Evolutionary conservation across 176 grass and related monocot genomes (phyloP), one percentile per base, ranked within the genome.

Genomic region (Juncus effusus): DNA sequence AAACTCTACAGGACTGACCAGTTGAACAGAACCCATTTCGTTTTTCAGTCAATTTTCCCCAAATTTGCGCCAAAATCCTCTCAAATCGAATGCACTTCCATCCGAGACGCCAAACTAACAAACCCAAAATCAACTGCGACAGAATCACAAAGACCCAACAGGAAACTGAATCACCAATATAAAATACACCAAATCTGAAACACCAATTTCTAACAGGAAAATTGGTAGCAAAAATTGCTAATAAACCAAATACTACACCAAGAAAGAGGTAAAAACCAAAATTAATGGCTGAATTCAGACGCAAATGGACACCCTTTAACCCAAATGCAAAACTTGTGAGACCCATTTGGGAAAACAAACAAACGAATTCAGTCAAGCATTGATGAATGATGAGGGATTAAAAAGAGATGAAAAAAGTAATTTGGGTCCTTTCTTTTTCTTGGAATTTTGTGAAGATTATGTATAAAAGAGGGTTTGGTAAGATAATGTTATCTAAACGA

Each of bases 1-100:
- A 95, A 63, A 62, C 37, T 38, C 74, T 73, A 78, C 90, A 90
- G 53, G 80, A 72, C 4, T 54, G 60, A 41, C 79, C 85, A 28
- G 66, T 69, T 7, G 51, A 56, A 42, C 65, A 62, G 67, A 81
- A 14, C 54, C 74, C 57, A 7, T 60, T 76, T 40, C 67, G 55
- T 14, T 60, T 19, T 36, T 73, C 53, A 19, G 60, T 81, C 53
- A 73, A 6, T 64, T 65, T 62, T 5, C 40, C 40, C 56, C 74
- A 54, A 28, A 66, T 40, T 28, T 56, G 49, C 36, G 13, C 38
- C 11, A 78, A 71, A 81, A 74, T 47, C 47, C 60, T 63, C 64
- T 92, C 83, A 49, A 87, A 67, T 13, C 54, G 57, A 35, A 78
- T 56, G 28, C 78, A 82, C 14, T 74, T 69, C 69, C 3, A 79